phyloP scores from a whole-genome alignment of 2,329 filamentous ascomycete genomes.

The Pseudopithomyces chartarum region DNA sequence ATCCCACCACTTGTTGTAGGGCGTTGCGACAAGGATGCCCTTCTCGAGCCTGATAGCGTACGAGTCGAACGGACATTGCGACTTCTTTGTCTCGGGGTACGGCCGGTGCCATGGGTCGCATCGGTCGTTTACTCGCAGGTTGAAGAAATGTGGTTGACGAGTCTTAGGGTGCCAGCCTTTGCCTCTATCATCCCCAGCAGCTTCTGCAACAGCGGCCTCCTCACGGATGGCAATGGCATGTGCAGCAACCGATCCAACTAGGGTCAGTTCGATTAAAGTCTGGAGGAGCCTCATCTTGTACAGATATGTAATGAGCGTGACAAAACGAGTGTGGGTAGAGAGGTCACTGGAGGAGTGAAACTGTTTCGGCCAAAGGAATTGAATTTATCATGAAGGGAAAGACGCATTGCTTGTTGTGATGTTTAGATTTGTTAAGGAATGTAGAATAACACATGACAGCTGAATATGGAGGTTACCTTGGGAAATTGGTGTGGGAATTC shows the following conservation, averaged over 20 bases:
- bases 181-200: not conserved
- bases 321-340: slow-evolving; percentile 24
- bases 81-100: slow-evolving; percentile 1
- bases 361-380: slow-evolving; percentile 23
- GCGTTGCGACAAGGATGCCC: slow-evolving; percentile 33
- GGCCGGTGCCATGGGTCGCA: slow-evolving; percentile 8
- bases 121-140: slow-evolving; percentile 25
- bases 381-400: slow-evolving; percentile 32
- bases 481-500: slow-evolving; percentile 2
- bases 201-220: slow-evolving; percentile 10
- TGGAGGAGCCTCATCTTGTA: slow-evolving; percentile 28
- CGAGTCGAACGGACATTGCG: slow-evolving; percentile 19
- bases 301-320: slow-evolving; percentile 21
- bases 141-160: slow-evolving; percentile 30
- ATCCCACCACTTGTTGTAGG: slow-evolving; percentile 36
- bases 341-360: slow-evolving; percentile 22
- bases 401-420: slow-evolving; percentile 32
- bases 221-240: slow-evolving; percentile 6
- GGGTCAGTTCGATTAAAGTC: slow-evolving; percentile 13
- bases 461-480: slow-evolving; percentile 19
- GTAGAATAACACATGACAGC: slow-evolving; percentile 25
- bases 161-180: slow-evolving; percentile 29
- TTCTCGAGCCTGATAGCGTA: slow-evolving; percentile 31
- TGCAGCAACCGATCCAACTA: slow-evolving; percentile 26
- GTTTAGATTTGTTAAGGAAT: slow-evolving; percentile 23